A percentile compares a stretch with the other conserved stretches of the same genome.
These are phyloP conservation scores for Dothideomycetes sp. DNA, from an alignment of 2,329 filamentous ascomycete species.

Conservation along the genomic window DNA sequence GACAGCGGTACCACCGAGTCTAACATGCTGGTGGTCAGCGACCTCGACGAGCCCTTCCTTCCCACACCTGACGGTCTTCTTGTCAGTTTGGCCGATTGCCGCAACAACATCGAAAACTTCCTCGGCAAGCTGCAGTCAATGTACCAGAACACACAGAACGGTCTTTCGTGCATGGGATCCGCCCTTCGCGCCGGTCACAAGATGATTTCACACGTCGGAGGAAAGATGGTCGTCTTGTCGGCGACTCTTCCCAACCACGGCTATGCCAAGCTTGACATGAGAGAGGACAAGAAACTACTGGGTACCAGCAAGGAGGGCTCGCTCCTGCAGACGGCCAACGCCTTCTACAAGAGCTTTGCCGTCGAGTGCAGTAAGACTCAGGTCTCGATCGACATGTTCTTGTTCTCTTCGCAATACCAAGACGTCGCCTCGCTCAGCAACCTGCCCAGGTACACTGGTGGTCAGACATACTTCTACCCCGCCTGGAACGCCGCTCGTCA, in stretches of 20 bases:
- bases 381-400: slow-evolving; percentile 96
- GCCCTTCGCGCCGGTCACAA: slow-evolving; percentile 90
- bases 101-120: slow-evolving; percentile 85
- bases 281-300: slow-evolving; percentile 91
- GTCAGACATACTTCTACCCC: slow-evolving; percentile 97
- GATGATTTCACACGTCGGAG: slow-evolving; percentile 85
- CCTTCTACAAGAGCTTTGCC: slow-evolving; percentile 98
- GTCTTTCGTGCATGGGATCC: slow-evolving; percentile 87
- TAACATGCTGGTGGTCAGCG: slow-evolving; percentile 86
- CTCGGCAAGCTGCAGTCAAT: slow-evolving; percentile 84
- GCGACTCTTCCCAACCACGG: slow-evolving; percentile 86
- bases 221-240: slow-evolving; percentile 87
- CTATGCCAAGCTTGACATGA: slow-evolving; percentile 79
- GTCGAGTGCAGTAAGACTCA: slow-evolving; percentile 99
- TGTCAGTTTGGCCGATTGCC: slow-evolving; percentile 79
- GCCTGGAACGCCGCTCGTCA: slow-evolving; percentile 91
- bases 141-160: slow-evolving; percentile 91
- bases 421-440: slow-evolving; percentile 96
- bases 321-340: slow-evolving; percentile 83
- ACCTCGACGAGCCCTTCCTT: slow-evolving; percentile 91
- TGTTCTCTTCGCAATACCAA: slow-evolving; percentile 93
- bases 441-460: slow-evolving; percentile 88
- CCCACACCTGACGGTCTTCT: slow-evolving; percentile 87
- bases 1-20: slow-evolving; percentile 75
- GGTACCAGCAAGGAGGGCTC: slow-evolving; percentile 86